Conservation (phyloP, 2,329 filamentous ascomycete species). For the Exophiala spinifera region DNA sequence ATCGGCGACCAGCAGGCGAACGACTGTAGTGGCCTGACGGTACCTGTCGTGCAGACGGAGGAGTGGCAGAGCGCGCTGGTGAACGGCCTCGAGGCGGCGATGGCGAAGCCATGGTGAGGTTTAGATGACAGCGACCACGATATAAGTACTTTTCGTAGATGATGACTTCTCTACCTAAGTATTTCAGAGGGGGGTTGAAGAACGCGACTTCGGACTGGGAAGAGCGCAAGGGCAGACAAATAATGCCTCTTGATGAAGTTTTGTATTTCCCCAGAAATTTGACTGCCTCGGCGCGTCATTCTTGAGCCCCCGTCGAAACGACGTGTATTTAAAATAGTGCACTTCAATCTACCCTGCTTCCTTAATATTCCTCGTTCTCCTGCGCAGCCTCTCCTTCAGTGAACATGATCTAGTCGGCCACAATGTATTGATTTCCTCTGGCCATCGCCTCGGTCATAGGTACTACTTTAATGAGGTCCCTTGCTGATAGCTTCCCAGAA, state of each 20-base stretch:
- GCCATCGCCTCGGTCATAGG: too few relatives aligned
- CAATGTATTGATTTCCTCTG: too few relatives aligned
- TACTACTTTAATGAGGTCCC: too few relatives aligned
- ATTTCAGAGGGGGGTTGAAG: neutral
- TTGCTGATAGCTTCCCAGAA: too few relatives aligned
- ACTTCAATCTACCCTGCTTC: too few relatives aligned
- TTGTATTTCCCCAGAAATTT: neutral
- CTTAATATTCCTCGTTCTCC: too few relatives aligned
- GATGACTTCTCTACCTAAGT: too few relatives aligned
- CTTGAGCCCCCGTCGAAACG: neutral
- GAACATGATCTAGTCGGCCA: too few relatives aligned
- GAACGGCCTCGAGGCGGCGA: constrained; percentile 29
- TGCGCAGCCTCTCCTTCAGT: too few relatives aligned
- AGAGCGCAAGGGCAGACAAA: neutral
- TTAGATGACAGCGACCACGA: neutral
- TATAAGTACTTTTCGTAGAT: too few relatives aligned
- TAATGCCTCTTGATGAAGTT: neutral
- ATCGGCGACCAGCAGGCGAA: constrained; percentile 34
- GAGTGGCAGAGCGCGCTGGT: constrained; percentile 26
- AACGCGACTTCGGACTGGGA: neutral
- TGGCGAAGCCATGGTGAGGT: constrained; percentile 22
- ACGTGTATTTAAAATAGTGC: too few relatives aligned
- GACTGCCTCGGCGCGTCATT: neutral
- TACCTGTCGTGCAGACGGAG: constrained; percentile 20
- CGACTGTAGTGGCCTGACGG: constrained; percentile 23